Evolutionary conservation across 305 asterid species (phyloP).

Genomic region (Ruellia speciosa): DNA sequence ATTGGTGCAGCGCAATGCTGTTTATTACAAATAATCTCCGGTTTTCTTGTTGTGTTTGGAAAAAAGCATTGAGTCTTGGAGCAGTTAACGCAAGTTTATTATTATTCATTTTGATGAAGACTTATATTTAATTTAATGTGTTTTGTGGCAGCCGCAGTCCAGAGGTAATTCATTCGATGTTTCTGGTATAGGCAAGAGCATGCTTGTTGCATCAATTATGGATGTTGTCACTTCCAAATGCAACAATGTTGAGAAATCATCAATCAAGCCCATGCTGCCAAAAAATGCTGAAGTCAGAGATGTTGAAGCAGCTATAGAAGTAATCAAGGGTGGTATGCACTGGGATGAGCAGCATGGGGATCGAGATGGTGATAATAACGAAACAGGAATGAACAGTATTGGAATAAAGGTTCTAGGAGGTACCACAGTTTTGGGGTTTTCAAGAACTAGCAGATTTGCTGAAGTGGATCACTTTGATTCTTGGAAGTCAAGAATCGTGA

Average conservation of each 20-base stretch:
- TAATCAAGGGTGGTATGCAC: constrained; percentile 82
- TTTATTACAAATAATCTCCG: too few relatives aligned
- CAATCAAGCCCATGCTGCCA: constrained; percentile 61
- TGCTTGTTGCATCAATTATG: constrained; percentile 97
- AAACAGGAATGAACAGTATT: constrained; percentile 78
- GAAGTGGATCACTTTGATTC: constrained; percentile 46
- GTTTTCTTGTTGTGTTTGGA: background rate
- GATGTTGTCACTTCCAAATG: constrained; percentile 88
- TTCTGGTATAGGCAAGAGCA: constrained; percentile 93
- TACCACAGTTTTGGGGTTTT: constrained; percentile 73
- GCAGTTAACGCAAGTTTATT: constrained; percentile 3
- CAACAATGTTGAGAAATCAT: constrained; percentile 56
- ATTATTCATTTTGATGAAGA: constrained; percentile 14
- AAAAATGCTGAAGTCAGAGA: constrained; percentile 80
- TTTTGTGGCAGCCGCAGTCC: constrained; percentile 58
- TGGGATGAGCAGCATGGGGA: constrained; percentile 71
- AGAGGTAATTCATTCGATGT: constrained; percentile 67
- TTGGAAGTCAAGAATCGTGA: constrained; percentile 23
- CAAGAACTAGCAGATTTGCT: constrained; percentile 50
- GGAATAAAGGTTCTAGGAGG: constrained; percentile 97
- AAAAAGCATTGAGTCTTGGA: too few relatives aligned
- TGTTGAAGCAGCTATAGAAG: constrained; percentile 91
- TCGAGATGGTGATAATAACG: constrained; percentile 57
- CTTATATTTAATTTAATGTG: constrained; percentile 27
- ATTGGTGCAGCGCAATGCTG: background rate